Percentiles rank a stretch among this genome's conserved stretches.
phyloP scores from a whole-genome alignment of 345 rosid genomes.

The Barbarea vulgaris region DNA sequence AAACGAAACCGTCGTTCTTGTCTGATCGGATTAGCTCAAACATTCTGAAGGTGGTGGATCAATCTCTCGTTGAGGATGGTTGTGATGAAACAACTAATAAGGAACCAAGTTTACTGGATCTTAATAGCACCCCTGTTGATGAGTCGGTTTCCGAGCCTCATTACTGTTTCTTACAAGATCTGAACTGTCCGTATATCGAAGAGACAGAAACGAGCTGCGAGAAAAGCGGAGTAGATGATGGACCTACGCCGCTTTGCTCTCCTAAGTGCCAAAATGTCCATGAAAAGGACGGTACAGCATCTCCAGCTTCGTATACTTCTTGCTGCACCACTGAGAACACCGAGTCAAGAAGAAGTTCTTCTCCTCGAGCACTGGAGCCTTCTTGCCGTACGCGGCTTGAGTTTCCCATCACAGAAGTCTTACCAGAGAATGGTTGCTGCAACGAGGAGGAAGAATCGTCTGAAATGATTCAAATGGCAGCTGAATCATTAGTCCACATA shows the following conservation, averaged over 20 bases:
- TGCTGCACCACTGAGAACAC: conserved; percentile 40
- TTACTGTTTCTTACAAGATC: conserved; percentile 37
- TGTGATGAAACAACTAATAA: not conserved
- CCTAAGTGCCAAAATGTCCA: conserved; percentile 28
- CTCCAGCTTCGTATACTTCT: conserved; percentile 41
- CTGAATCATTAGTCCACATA: conserved; percentile 58
- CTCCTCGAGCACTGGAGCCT: conserved; percentile 16
- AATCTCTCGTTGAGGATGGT: conserved; percentile 6
- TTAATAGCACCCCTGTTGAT: conserved; percentile 29
- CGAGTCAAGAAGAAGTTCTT: conserved; percentile 26
- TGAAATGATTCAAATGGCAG: conserved; percentile 54
- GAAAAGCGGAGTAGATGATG: conserved; percentile 36
- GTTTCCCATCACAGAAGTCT: conserved; percentile 28
- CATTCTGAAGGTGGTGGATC: not conserved
- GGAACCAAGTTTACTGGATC: conserved; percentile 36
- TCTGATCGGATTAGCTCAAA: conserved; percentile 14
- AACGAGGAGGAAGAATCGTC: conserved; percentile 34
- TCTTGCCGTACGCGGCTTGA: conserved; percentile 40
- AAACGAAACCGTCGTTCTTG: conserved; percentile 18
- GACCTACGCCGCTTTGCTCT: conserved; percentile 22
- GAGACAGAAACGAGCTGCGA: conserved; percentile 34
- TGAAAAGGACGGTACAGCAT: conserved; percentile 40
- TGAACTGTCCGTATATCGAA: conserved; percentile 40
- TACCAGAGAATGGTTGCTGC: conserved; percentile 3
- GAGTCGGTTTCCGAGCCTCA: conserved; percentile 26